phyloP scores from a whole-genome alignment of 1,284 basidiomycete genomes.

The Moesziomyces globuligerus region DNA sequence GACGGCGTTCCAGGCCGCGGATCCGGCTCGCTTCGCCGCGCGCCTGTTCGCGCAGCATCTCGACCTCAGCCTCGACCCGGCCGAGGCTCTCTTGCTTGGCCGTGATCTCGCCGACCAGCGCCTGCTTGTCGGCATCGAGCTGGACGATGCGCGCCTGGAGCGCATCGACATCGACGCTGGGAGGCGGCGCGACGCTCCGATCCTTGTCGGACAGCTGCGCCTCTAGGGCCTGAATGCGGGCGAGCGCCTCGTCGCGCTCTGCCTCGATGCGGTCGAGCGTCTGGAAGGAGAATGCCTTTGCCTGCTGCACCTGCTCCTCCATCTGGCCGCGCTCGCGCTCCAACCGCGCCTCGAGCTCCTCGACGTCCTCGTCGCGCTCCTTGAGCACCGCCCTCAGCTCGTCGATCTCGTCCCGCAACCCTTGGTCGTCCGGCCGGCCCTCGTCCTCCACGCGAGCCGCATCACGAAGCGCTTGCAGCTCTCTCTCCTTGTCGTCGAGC shows the following conservation, averaged over 20 bases:
- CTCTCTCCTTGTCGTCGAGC: constrained; percentile 39
- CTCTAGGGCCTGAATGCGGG: constrained; percentile 19
- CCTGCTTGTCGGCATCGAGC: constrained; percentile 18
- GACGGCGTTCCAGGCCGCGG: constrained; percentile 26
- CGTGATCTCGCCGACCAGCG: too few relatives aligned
- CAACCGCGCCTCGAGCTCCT: constrained; percentile 32
- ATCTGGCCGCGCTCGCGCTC: constrained; percentile 38
- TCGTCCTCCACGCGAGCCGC: background rate
- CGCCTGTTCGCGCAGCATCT: constrained; percentile 21
- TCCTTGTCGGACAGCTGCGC: constrained; percentile 7
- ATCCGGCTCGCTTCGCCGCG: constrained; percentile 24
- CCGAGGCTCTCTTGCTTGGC: too few relatives aligned
- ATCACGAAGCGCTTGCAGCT: constrained; percentile 20
- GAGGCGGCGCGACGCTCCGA: background rate
- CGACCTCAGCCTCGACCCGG: constrained; percentile 5
- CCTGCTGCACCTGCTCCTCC: constrained; percentile 49
- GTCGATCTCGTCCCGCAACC: constrained; percentile 24
- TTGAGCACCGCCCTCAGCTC: constrained; percentile 38
- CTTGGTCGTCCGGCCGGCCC: background rate
- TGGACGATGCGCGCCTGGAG: constrained; percentile 14
- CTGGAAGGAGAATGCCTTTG: constrained; percentile 46
- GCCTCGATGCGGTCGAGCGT: constrained; percentile 45
- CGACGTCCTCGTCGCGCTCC: constrained; percentile 38
- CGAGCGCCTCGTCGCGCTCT: constrained; percentile 38
- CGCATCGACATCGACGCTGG: background rate